Evolutionary conservation across 495 filamentous ascomycete species (phyloP), one percentile per base, ranked within the genome.

Genomic region (Amphirosellinia nigrospora): DNA sequence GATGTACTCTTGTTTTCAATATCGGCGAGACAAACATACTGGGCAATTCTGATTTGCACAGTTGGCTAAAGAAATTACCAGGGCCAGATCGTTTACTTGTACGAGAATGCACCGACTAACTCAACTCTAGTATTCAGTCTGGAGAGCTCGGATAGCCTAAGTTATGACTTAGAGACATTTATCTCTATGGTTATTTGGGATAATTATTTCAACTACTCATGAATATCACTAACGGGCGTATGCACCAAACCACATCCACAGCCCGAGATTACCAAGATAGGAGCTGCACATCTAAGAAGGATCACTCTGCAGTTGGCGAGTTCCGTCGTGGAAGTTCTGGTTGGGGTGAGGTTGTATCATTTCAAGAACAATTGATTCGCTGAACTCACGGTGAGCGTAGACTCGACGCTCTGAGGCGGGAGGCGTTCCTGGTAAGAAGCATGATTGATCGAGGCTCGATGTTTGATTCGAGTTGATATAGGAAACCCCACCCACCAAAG

Each of bases 41-140:
- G 34, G 19, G 45, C 43, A 11, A 9, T 52, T 34, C 45, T 26
- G 13, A 45, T 38, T n/a, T 65, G 62, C 34, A 52, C 62, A 65
- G 11, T 50, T 10, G 45, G 34, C 11, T 66, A 50, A 15, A 19
- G 4, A 50, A 38, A 10, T 9, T 10, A 32, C 2, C 6, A 13
- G 30, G 6, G 62, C 28, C 62, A 15, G 3, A 23, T 34, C 23
- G 43, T 7, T 9, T 10, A 26, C 50, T 34, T 11, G 0, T 13
- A 6, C 13, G 43, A 52, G 1, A 4, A 1, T 4, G 3, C 1
- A 2, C 6, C 19, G 2, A 3, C 4, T 0, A 23, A 9, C 26
- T 64, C 43, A 7, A n/a, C n/a, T n/a, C n/a, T 34, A 1, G 15
- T n/a, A 26, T n/a, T 64, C 6, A 36, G 10, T 4, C 43, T 19